Evolutionary conservation across 108 stramenopile species (phyloP).

Genomic region (Pseudonitzschia pungens): DNA sequence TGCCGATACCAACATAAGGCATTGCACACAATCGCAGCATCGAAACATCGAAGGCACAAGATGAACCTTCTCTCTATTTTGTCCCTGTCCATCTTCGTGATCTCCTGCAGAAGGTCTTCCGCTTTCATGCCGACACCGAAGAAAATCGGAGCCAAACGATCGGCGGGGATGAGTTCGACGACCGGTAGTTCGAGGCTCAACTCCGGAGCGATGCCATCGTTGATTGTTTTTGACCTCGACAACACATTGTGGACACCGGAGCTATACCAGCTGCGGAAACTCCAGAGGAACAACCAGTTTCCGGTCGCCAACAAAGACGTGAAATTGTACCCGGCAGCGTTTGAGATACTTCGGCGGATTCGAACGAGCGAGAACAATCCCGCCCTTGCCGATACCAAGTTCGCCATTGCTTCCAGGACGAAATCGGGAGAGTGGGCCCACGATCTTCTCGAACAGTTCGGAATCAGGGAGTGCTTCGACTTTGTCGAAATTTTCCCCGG

Average conservation of each 20-base stretch:
- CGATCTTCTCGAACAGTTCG: conserved; percentile 57
- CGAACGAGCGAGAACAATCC: background rate
- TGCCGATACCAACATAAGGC: too few species aligned
- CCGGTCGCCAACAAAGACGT: conserved; percentile 69
- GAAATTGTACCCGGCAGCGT: conserved; percentile 48
- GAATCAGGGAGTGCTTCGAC: conserved; percentile 46
- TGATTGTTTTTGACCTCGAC: conserved; percentile 58
- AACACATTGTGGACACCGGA: conserved; percentile 59
- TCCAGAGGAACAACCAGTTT: conserved; percentile 33
- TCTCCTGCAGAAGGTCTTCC: background rate
- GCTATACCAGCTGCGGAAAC: conserved; percentile 74
- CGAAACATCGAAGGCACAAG: background rate
- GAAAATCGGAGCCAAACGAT: background rate
- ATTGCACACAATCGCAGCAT: background rate
- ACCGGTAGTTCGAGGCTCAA: background rate
- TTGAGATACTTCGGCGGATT: conserved; percentile 14
- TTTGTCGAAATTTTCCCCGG: conserved; percentile 75
- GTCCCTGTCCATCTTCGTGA: background rate
- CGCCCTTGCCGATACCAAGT: conserved; percentile 33
- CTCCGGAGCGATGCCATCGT: conserved; percentile 16
- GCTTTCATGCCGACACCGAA: background rate
- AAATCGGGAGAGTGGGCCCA: conserved; percentile 70
- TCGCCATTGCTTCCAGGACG: conserved; percentile 75
- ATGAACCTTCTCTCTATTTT: background rate
- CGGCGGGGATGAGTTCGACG: background rate